Conservation (phyloP, 495 filamentous ascomycete species). For the Umbilicaria muhlenbergii region DNA sequence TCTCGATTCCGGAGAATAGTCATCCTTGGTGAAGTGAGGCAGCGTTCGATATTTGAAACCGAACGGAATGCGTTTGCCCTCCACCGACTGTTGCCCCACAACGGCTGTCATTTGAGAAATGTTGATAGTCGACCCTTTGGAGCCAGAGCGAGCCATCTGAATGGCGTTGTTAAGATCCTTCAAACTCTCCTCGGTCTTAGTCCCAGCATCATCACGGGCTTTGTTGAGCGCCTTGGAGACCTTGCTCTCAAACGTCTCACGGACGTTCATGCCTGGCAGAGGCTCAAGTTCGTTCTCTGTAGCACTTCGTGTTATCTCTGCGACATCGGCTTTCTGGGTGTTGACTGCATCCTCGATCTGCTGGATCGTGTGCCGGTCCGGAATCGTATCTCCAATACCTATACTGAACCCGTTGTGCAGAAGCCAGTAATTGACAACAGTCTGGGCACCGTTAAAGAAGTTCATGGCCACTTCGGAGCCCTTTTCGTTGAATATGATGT, state of each 20-base stretch:
- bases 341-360: conserved; percentile 67
- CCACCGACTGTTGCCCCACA: conserved; percentile 93
- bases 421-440: conserved; percentile 91
- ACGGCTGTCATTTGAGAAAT: conserved; percentile 98
- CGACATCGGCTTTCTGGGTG: conserved; percentile 65
- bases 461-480: conserved; percentile 68
- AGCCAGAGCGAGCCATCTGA: conserved; percentile 88
- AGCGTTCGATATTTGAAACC: conserved; percentile 97
- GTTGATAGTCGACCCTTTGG: conserved; percentile 96
- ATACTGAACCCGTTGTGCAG: conserved; percentile 97
- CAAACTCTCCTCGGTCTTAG: conserved; percentile 73
- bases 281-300: conserved; percentile 76
- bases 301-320: conserved; percentile 52
- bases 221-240: conserved; percentile 86
- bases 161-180: conserved; percentile 94
- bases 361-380: conserved; percentile 65
- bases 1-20: conserved; percentile 91
- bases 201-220: conserved; percentile 91
- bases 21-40: conserved; percentile 97
- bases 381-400: conserved; percentile 96
- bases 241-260: conserved; percentile 93
- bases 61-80: conserved; percentile 98
- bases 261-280: conserved; percentile 90
- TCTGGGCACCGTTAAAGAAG: conserved; percentile 92
- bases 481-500: conserved; percentile 92